phyloP scores from a whole-genome alignment of 2,329 filamentous ascomycete species.

The Diplocarpon mali region DNA sequence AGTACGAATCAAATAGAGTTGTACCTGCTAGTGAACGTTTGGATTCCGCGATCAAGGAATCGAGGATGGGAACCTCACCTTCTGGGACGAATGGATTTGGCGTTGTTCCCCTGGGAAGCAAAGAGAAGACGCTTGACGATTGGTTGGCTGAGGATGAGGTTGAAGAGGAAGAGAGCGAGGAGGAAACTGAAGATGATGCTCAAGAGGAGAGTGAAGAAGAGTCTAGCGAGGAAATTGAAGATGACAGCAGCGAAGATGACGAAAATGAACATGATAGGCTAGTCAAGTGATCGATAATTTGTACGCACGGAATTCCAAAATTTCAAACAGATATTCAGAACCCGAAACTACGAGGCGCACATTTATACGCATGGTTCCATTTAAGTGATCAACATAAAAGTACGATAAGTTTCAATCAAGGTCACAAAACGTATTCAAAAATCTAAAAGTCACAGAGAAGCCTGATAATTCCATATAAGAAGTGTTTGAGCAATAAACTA shows the following conservation, averaged over 20 bases:
- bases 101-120: constrained; percentile 21
- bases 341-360: background rate
- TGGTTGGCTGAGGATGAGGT: constrained; percentile 61
- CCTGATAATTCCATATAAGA: constrained; percentile 9
- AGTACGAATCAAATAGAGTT: constrained; percentile 30
- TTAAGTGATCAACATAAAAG: too few relatives aligned
- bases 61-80: constrained; percentile 24
- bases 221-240: constrained; percentile 22
- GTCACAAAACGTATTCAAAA: too few relatives aligned
- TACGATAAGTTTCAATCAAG: too few relatives aligned
- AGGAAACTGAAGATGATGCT: background rate
- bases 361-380: too few relatives aligned
- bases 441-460: too few relatives aligned
- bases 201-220: constrained; percentile 16
- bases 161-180: constrained; percentile 15
- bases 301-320: constrained; percentile 4
- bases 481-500: constrained; percentile 20
- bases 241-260: constrained; percentile 19
- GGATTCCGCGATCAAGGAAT: constrained; percentile 42
- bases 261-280: constrained; percentile 26
- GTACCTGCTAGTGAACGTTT: constrained; percentile 53
- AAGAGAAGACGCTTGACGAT: constrained; percentile 75
- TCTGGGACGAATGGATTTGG: constrained; percentile 38
- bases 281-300: constrained; percentile 20
- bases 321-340: constrained; percentile 2